These are phyloP conservation scores for Setomelanomma holmii DNA, from an alignment of 2,329 filamentous ascomycete genomes.

Conservation along the genomic window DNA sequence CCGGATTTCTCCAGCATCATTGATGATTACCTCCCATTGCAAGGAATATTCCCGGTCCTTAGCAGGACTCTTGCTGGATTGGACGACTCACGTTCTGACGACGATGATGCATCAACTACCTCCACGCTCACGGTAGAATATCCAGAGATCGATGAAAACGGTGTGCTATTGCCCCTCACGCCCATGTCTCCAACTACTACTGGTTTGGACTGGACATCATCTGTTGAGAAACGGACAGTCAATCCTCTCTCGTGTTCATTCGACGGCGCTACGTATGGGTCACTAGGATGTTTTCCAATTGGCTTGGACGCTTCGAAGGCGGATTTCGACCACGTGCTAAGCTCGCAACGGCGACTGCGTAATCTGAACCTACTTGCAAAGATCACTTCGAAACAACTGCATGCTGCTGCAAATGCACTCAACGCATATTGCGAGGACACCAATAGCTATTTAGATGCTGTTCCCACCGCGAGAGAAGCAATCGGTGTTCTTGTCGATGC, in stretches of 20 bases:
- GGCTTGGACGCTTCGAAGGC: slow-evolving; percentile 39
- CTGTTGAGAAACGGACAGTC: slow-evolving; percentile 27
- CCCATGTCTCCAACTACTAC: slow-evolving; percentile 25
- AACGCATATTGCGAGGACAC: slow-evolving; percentile 20
- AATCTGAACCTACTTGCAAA: slow-evolving; percentile 39
- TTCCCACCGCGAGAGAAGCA: slow-evolving; percentile 30
- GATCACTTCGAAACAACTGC: slow-evolving; percentile 31
- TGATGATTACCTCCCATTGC: slow-evolving; percentile 40
- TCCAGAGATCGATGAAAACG: slow-evolving; percentile 42
- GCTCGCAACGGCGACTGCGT: slow-evolving; percentile 40
- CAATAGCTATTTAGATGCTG: slow-evolving; percentile 23
- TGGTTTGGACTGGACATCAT: slow-evolving; percentile 38
- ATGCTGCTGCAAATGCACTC: slow-evolving; percentile 23
- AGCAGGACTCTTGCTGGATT: slow-evolving; percentile 32
- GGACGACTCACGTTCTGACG: slow-evolving; percentile 29
- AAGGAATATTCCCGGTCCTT: slow-evolving; percentile 37
- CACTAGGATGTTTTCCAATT: slow-evolving; percentile 47
- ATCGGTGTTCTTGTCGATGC: slow-evolving; percentile 31
- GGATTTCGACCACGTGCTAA: slow-evolving; percentile 43
- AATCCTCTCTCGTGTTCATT: slow-evolving; percentile 45
- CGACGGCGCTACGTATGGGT: slow-evolving; percentile 32
- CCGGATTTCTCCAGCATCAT: slow-evolving; percentile 38
- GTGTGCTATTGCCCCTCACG: slow-evolving; percentile 23
- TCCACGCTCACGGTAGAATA: slow-evolving; percentile 43
- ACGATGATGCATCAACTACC: slow-evolving; percentile 34